These are phyloP conservation scores for Alternaria atra DNA, from an alignment of 2,329 filamentous ascomycete genomes.

Conservation along the genomic window DNA sequence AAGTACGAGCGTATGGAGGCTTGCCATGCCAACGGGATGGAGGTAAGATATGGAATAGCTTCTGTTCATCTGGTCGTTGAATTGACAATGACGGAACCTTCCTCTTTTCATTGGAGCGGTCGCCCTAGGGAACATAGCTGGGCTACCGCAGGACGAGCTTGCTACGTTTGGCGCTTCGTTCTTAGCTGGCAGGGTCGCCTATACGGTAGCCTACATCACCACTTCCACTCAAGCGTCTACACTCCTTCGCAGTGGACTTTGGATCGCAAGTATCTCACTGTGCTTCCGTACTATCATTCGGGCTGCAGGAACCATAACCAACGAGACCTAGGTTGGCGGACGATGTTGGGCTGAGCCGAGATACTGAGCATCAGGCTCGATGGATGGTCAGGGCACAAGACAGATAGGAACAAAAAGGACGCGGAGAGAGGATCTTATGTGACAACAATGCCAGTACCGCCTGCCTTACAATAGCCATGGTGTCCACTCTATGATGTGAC, in stretches of 20 bases:
- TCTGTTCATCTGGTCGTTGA: background rate
- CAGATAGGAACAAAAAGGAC: background rate
- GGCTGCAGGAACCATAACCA: conserved; percentile 34
- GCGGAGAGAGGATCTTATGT: background rate
- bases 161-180: conserved; percentile 49
- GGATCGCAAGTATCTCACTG: conserved; percentile 27
- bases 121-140: conserved; percentile 55
- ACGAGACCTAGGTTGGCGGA: background rate
- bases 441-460: background rate
- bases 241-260: conserved; percentile 29
- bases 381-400: background rate
- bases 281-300: conserved; percentile 35
- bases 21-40: conserved; percentile 58
- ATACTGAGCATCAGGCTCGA: background rate
- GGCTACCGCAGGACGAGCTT: conserved; percentile 44
- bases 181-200: conserved; percentile 48
- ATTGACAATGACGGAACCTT: conserved; percentile 44
- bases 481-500: background rate
- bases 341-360: background rate
- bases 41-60: conserved; percentile 28
- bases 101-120: conserved; percentile 57
- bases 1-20: conserved; percentile 57
- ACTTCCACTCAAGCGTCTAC: conserved; percentile 35
- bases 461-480: background rate
- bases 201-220: conserved; percentile 51